Percentiles rank a stretch among this genome's conserved stretches.
Evolutionary conservation across 2,329 filamentous ascomycete species (phyloP).

Genomic region (Fusarium kyushuense): DNA sequence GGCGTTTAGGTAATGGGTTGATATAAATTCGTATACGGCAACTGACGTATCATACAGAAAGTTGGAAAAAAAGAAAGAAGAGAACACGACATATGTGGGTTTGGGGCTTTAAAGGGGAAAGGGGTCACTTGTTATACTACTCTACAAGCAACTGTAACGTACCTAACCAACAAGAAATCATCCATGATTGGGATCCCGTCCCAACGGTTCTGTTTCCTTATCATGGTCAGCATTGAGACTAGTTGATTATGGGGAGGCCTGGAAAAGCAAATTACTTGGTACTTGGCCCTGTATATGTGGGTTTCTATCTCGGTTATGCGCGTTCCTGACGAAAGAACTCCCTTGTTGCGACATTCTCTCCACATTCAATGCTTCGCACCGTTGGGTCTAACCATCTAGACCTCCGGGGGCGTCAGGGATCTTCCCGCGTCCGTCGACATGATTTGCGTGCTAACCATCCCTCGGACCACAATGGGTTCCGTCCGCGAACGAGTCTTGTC

Average conservation of each 20-base stretch:
- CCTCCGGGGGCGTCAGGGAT: neutral
- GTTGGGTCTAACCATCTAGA: neutral
- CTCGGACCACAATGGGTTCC: neutral
- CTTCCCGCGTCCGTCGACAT: neutral
- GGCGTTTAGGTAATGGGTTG: neutral
- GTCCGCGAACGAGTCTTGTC: neutral
- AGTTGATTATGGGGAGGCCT: neutral
- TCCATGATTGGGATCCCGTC: neutral
- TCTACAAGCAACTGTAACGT: neutral
- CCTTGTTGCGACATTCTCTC: neutral
- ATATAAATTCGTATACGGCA: neutral
- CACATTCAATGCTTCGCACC: neutral
- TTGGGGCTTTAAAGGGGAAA: constrained; percentile 2
- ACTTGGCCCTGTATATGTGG: neutral
- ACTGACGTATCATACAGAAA: neutral
- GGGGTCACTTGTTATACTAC: neutral
- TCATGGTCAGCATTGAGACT: neutral
- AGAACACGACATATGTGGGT: neutral
- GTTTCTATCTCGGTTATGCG: constrained; percentile 2
- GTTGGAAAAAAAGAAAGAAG: neutral
- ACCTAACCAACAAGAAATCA: neutral
- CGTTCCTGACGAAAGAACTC: neutral
- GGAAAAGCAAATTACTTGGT: neutral
- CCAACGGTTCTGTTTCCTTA: neutral
- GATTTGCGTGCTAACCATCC: neutral